phyloP scores from a whole-genome alignment of 805 yeast genomes.

The Metschnikowia colocasiae region DNA sequence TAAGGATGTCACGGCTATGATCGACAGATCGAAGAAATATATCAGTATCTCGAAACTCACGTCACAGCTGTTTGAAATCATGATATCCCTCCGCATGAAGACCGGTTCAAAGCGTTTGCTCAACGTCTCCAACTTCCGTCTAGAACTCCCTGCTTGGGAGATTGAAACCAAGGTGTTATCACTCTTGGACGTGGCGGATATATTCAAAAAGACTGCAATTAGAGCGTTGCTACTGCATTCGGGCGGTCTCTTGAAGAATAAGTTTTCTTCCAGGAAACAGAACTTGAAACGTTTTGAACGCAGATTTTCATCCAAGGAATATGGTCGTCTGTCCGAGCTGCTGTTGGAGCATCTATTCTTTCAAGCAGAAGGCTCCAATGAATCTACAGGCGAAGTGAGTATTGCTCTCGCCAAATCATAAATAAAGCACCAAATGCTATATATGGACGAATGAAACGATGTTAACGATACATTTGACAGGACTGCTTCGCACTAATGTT shows the following conservation, averaged over 20 bases:
- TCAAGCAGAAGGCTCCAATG: background rate
- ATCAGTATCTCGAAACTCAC: conserved; percentile 59
- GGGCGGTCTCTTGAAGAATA: conserved; percentile 35
- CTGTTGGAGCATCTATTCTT: background rate
- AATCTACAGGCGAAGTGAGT: background rate
- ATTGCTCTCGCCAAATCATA: background rate
- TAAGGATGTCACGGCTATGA: conserved; percentile 52
- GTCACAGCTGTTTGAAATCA: conserved; percentile 22
- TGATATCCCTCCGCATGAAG: conserved; percentile 34
- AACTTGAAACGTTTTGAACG: conserved; percentile 6
- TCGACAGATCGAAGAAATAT: conserved; percentile 68
- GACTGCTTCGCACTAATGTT: background rate
- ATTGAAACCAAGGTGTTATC: conserved; percentile 33
- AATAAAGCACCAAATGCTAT: background rate
- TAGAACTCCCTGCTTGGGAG: conserved; percentile 32
- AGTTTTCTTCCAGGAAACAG: conserved; percentile 19
- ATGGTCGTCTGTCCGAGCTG: background rate
- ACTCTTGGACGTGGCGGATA: conserved; percentile 32
- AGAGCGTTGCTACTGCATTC: conserved; percentile 33
- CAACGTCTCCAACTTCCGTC: conserved; percentile 35
- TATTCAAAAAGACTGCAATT: conserved; percentile 30
- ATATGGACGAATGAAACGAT: too few species aligned
- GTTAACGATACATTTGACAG: background rate
- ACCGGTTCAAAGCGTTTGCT: conserved; percentile 33
- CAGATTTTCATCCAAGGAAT: background rate